A percentile compares a stretch with the other conserved stretches of the same genome.
These are phyloP conservation scores for Chrysoporthe puriensis DNA, from an alignment of 2,329 filamentous ascomycete genomes.

Conservation along the genomic window DNA sequence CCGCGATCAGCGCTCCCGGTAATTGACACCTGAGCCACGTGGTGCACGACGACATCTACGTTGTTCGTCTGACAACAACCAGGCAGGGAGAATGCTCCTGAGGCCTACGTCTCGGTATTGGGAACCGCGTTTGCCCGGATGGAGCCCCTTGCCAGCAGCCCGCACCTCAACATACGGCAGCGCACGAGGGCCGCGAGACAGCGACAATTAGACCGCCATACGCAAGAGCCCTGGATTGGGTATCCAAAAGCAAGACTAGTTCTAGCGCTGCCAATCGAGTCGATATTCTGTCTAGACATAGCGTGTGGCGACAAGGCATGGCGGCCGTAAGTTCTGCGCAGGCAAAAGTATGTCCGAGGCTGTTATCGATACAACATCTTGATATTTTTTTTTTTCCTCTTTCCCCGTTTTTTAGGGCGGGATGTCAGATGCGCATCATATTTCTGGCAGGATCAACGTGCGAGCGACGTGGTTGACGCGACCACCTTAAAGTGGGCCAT, in stretches of 20 bases:
- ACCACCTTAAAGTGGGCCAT: too few relatives aligned
- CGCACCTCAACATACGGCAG: too few relatives aligned
- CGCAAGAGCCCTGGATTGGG: too few relatives aligned
- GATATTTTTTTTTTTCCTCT: too few relatives aligned
- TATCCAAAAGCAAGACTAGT: too few relatives aligned
- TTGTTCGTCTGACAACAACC: background rate
- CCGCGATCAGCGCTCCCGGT: background rate
- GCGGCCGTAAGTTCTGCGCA: background rate
- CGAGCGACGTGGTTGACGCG: background rate
- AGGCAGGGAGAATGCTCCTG: background rate
- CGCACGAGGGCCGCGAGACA: too few relatives aligned
- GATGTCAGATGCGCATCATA: background rate
- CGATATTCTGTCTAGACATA: background rate
- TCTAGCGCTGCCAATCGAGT: background rate
- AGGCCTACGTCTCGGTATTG: background rate
- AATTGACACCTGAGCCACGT: background rate
- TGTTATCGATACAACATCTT: too few relatives aligned
- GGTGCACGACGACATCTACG: background rate
- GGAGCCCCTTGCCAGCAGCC: too few relatives aligned
- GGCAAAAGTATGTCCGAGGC: background rate
- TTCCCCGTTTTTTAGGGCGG: too few relatives aligned
- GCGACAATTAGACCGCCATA: too few relatives aligned
- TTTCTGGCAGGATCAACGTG: background rate
- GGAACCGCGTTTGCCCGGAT: background rate
- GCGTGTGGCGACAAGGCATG: background rate